Evolutionary conservation across 768 basidiomycete genomes (phyloP), one percentile per base, ranked within the genome.

Genomic region (Lactifluus hygrophoroides): DNA sequence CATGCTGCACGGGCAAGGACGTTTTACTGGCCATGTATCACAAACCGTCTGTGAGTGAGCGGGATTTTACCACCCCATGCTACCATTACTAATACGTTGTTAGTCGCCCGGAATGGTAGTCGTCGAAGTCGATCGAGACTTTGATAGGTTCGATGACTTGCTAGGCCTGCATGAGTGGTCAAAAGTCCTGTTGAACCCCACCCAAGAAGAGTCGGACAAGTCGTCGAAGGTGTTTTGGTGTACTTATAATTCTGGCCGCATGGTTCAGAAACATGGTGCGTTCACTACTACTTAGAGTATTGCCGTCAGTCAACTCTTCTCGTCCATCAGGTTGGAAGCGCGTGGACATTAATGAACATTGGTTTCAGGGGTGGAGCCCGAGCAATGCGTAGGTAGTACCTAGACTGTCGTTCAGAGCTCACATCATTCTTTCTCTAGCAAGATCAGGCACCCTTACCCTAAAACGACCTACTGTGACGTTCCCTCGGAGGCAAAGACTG

Each of bases 241-340:
- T 61, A 64, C 66, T 0, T 70, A 69, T 58, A 69, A 56, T 60
- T 71, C 71, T 0, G 74, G 71, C 5, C 69, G 78, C 27, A 64
- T 69, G 32, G 76, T 80, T 5, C 72, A 79, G 69, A 79, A 78
- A 61, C 59, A 71, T 34, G 77, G 77, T 78, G 42, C 43, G 76
- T 28, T 38, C n/a, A 17, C 5, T 32, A 21, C 35, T 19, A 6
- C 27, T 37, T 25, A 5, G 3, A 19, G 16, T 6, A 16, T 37
- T 28, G 10, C 17, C 14, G 17, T 4, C 11, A n/a, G 8, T 38
- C 23, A 54, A 35, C 8, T 40, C 1, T 11, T 40, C 1, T 30
- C 37, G 7, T 17, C 21, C n/a, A 19, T 21, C 50, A 79, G 77
- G 77, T 7, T 79, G 77, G 77, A 80, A 78, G 64, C 72, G 75